A percentile compares a stretch with the other conserved stretches of the same genome.
These are phyloP conservation scores for Meyerozyma smithsonii DNA, from an alignment of 1,139 yeast species.

Conservation along the genomic window DNA sequence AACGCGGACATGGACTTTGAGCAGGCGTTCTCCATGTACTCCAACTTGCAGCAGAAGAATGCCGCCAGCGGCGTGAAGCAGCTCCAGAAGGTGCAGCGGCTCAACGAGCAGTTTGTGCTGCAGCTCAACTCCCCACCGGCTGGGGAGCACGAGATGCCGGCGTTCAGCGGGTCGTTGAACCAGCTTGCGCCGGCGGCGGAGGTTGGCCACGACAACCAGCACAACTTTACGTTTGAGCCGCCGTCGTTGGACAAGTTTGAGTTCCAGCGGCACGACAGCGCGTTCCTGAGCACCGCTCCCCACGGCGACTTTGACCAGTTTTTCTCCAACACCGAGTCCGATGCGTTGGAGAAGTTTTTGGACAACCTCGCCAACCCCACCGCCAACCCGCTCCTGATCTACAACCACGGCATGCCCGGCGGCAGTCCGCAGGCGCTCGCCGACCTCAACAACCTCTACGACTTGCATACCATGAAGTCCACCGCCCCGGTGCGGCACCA, in stretches of 20 bases:
- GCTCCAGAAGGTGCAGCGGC: slow-evolving; percentile 35
- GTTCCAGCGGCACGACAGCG: slow-evolving; percentile 1
- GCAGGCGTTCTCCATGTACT: slow-evolving; percentile 42
- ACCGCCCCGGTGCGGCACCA: slow-evolving; percentile 6
- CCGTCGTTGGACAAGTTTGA: slow-evolving; percentile 2
- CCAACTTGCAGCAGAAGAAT: slow-evolving; percentile 36
- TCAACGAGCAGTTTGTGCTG: slow-evolving; percentile 21
- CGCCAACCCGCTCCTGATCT: slow-evolving; percentile 29
- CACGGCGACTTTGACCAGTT: slow-evolving; percentile 39
- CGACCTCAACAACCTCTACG: slow-evolving; percentile 21
- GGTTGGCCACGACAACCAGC: neutral
- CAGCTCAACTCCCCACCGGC: neutral
- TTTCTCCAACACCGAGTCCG: slow-evolving; percentile 41
- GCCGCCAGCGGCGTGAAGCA: slow-evolving; percentile 34
- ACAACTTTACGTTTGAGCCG: neutral
- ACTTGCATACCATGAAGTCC: slow-evolving; percentile 29
- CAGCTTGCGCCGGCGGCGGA: slow-evolving; percentile 1
- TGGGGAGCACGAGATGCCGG: neutral
- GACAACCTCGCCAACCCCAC: slow-evolving; percentile 39
- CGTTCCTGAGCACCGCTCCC: neutral
- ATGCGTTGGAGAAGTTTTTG: slow-evolving; percentile 41
- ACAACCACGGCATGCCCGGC: slow-evolving; percentile 13
- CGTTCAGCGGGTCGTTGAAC: slow-evolving; percentile 1
- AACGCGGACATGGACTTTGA: slow-evolving; percentile 42
- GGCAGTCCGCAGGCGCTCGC: slow-evolving; percentile 6